Percentiles rank a stretch among this genome's conserved stretches.
Conservation (phyloP, 805 yeast genomes). For the Candida michaelii region DNA sequence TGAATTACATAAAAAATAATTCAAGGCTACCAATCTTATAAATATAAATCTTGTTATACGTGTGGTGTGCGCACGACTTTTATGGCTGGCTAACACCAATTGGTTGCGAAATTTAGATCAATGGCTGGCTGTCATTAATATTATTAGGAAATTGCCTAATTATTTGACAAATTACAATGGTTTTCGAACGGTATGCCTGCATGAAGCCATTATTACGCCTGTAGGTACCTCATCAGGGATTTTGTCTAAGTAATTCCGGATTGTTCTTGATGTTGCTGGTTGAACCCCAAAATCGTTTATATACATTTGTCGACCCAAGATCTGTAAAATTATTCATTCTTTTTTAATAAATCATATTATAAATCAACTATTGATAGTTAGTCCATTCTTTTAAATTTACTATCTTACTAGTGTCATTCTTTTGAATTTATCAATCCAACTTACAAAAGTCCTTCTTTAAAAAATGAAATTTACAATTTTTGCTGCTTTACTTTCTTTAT, state of each 20-base stretch:
- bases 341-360: not conserved
- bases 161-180: not conserved
- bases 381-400: slow-evolving; percentile 4
- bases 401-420: slow-evolving; percentile 1
- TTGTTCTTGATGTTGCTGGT: slow-evolving; percentile 3
- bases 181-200: slow-evolving; percentile 4
- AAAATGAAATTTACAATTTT: slow-evolving; percentile 15
- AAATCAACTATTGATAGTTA: slow-evolving; percentile 2
- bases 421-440: not conserved
- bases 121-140: slow-evolving; percentile 3
- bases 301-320: slow-evolving; percentile 1
- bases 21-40: slow-evolving; percentile 6
- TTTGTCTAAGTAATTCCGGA: not conserved
- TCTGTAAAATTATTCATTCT: slow-evolving; percentile 3
- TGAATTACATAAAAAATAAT: not conserved
- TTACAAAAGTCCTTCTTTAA: slow-evolving; percentile 7
- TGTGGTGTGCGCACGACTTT: not conserved
- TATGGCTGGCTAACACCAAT: slow-evolving; percentile 1
- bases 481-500: slow-evolving; percentile 19
- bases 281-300: slow-evolving; percentile 2
- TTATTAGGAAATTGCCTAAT: slow-evolving; percentile 1
- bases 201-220: slow-evolving; percentile 1
- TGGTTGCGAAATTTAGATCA: slow-evolving; percentile 6
- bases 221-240: not conserved
- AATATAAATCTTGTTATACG: not conserved